Conservation (phyloP, 2,329 filamentous ascomycete genomes). For the Fusarium bactridioides region DNA sequence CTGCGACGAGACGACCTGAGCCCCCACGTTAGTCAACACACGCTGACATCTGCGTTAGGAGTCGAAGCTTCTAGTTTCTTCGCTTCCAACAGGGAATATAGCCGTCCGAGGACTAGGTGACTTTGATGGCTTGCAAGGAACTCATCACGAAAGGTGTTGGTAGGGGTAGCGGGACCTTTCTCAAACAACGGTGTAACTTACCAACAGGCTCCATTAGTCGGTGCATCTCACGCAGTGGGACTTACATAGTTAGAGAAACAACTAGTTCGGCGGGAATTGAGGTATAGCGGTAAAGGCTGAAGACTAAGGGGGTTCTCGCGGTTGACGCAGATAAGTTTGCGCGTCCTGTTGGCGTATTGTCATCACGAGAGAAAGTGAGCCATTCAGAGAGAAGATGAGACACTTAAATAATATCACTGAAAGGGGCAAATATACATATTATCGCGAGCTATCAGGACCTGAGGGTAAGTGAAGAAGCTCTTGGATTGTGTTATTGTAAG, state of each 20-base stretch:
- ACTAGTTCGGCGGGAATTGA: not conserved
- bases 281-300: not conserved
- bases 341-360: not conserved
- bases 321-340: not conserved
- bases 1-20: not conserved
- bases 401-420: not conserved
- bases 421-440: not conserved
- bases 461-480: not conserved
- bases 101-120: not conserved
- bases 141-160: not conserved
- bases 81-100: slow-evolving; percentile 5
- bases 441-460: not conserved
- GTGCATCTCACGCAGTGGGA: slow-evolving; percentile 1
- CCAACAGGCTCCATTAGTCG: not conserved
- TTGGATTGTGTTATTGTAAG: not conserved
- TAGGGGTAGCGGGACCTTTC: not conserved
- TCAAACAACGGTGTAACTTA: not conserved
- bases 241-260: not conserved
- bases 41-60: not conserved
- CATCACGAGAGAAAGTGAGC: not conserved
- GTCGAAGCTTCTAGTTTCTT: not conserved
- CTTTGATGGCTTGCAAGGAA: not conserved
- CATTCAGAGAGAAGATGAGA: not conserved
- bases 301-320: not conserved
- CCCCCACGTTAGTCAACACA: not conserved